Percentiles rank a stretch among this genome's conserved stretches.
These are phyloP conservation scores for Daedaleopsis sinensis DNA, from an alignment of 768 basidiomycete genomes.

Conservation along the genomic window DNA sequence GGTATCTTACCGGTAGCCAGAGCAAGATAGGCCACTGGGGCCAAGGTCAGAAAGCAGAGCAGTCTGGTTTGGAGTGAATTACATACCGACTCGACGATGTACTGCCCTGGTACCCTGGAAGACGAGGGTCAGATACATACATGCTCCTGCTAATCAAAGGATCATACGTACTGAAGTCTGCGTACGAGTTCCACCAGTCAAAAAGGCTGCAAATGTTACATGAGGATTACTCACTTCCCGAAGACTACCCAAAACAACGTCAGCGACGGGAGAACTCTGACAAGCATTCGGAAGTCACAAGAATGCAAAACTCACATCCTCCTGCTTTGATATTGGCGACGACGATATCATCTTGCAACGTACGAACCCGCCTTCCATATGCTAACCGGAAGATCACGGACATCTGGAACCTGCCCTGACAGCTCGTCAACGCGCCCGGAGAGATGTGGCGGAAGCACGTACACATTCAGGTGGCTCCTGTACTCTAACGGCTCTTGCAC, in stretches of 20 bases:
- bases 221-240: constrained; percentile 6
- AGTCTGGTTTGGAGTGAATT: background rate
- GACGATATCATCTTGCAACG: constrained; percentile 5
- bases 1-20: constrained; percentile 2
- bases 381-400: constrained; percentile 10
- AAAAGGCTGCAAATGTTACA: background rate
- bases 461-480: constrained; percentile 5
- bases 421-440: background rate
- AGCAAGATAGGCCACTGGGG: constrained; percentile 10
- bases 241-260: background rate
- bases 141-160: background rate
- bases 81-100: constrained; percentile 11
- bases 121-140: background rate
- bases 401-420: constrained; percentile 6
- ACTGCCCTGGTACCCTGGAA: constrained; percentile 8
- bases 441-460: background rate
- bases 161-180: background rate
- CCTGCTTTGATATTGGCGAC: background rate
- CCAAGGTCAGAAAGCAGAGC: background rate
- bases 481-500: constrained; percentile 5
- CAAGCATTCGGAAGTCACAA: background rate
- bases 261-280: background rate
- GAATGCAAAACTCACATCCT: background rate
- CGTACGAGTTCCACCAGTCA: background rate
- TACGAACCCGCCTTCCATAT: constrained; percentile 6